phyloP scores from a whole-genome alignment of 805 yeast genomes.

The Scheffersomyces spartinae region DNA sequence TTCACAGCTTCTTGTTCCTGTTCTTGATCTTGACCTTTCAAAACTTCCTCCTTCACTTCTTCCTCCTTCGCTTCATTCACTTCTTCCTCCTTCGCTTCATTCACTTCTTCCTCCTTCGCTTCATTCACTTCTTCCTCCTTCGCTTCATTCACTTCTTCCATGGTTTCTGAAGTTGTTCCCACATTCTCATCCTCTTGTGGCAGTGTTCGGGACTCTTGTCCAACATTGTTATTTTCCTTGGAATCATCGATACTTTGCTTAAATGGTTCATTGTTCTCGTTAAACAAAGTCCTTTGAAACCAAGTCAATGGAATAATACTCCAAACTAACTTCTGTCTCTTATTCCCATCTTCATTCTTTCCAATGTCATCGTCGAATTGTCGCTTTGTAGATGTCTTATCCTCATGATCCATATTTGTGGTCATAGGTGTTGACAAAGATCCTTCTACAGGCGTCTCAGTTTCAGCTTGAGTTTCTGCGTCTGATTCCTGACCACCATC shows the following conservation, averaged over 20 bases:
- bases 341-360: constrained; percentile 1
- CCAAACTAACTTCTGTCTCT: constrained; percentile 9
- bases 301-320: constrained; percentile 4
- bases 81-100: constrained; percentile 2
- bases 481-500: no score
- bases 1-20: constrained; percentile 1
- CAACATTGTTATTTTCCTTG: not conserved
- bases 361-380: constrained; percentile 1
- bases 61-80: constrained; percentile 1
- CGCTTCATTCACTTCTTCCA: constrained; percentile 1
- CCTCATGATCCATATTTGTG: no score
- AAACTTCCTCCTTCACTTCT: constrained; percentile 1
- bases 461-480: no score
- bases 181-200: constrained; percentile 3
- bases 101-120: constrained; percentile 1
- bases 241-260: not conserved
- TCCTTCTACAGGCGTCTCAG: no score
- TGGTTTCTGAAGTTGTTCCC: not conserved
- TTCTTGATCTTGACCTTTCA: constrained; percentile 1
- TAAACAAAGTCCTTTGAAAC: not conserved
- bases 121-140: constrained; percentile 2
- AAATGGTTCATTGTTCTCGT: not conserved
- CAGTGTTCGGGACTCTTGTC: constrained; percentile 6
- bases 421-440: no score
- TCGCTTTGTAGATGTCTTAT: no score